Evolutionary conservation across 257 asterid species (phyloP).

Genomic region (Fraxinus quadrangulata): DNA sequence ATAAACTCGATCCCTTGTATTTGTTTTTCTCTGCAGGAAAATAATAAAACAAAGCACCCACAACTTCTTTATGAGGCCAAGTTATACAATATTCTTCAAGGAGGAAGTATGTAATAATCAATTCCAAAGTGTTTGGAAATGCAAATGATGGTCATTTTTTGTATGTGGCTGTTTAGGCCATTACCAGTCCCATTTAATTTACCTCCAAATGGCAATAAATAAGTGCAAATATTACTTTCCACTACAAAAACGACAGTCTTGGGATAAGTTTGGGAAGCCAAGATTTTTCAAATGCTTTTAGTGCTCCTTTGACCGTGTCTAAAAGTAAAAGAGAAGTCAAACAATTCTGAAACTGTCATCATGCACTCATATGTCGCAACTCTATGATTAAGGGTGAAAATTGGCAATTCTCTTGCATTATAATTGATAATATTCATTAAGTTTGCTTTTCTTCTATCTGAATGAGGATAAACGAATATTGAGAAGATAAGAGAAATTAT

Average conservation of each 20-base stretch:
- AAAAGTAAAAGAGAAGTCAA: neutral
- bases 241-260: neutral
- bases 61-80: slow-evolving; percentile 94
- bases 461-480: neutral
- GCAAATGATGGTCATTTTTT: slow-evolving; percentile 25
- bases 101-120: slow-evolving; percentile 76
- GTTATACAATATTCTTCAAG: slow-evolving; percentile 82
- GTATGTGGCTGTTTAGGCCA: slow-evolving; percentile 10
- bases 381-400: neutral
- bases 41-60: slow-evolving; percentile 88
- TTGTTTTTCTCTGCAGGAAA: slow-evolving; percentile 62
- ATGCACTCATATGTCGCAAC: neutral
- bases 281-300: neutral
- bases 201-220: neutral
- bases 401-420: slow-evolving; percentile 1
- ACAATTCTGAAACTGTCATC: neutral
- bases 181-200: neutral
- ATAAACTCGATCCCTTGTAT: slow-evolving; percentile 6
- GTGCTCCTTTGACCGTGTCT: neutral
- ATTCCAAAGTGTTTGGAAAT: slow-evolving; percentile 16
- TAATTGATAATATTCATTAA: neutral
- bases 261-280: neutral
- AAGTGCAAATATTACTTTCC: neutral
- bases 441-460: neutral
- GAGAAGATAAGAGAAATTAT: neutral